Conservation (phyloP, 2,329 filamentous ascomycete genomes). For the Alternaria ventricosa region DNA sequence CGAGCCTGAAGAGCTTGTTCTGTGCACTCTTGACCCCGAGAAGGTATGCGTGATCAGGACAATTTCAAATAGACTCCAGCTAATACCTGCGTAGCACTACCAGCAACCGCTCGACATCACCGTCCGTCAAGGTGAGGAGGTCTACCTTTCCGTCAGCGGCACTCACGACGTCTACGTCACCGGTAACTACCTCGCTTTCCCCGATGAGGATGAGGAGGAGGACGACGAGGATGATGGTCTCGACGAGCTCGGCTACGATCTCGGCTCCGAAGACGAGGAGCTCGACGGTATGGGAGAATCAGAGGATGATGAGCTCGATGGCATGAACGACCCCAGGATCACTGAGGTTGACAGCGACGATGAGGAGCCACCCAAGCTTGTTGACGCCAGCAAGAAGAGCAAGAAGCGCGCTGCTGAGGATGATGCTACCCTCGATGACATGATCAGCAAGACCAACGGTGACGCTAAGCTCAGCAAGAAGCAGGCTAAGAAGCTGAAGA, state of each 20-base stretch:
- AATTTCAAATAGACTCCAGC: slow-evolving; percentile 17
- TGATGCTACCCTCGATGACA: slow-evolving; percentile 72
- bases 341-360: slow-evolving; percentile 84
- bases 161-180: slow-evolving; percentile 92
- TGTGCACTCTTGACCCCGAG: slow-evolving; percentile 94
- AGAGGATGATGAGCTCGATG: slow-evolving; percentile 56
- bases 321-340: slow-evolving; percentile 78
- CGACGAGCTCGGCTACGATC: slow-evolving; percentile 75
- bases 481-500: slow-evolving; percentile 97
- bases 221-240: slow-evolving; percentile 66
- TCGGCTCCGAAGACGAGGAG: slow-evolving; percentile 80
- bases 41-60: slow-evolving; percentile 69
- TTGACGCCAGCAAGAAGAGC: slow-evolving; percentile 61
- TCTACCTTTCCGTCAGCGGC: slow-evolving; percentile 91
- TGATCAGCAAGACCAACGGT: slow-evolving; percentile 78
- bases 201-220: slow-evolving; percentile 65
- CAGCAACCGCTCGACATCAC: slow-evolving; percentile 96
- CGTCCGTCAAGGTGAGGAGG: slow-evolving; percentile 83
- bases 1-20: slow-evolving; percentile 84
- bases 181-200: slow-evolving; percentile 88
- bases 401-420: slow-evolving; percentile 86
- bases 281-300: slow-evolving; percentile 64
- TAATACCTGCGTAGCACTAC: slow-evolving; percentile 71
- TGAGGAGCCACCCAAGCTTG: slow-evolving; percentile 66
- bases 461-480: slow-evolving; percentile 90